Base-by-base conservation (phyloP, 2,329 filamentous ascomycete species). In the Trichoderma sp. region DNA sequence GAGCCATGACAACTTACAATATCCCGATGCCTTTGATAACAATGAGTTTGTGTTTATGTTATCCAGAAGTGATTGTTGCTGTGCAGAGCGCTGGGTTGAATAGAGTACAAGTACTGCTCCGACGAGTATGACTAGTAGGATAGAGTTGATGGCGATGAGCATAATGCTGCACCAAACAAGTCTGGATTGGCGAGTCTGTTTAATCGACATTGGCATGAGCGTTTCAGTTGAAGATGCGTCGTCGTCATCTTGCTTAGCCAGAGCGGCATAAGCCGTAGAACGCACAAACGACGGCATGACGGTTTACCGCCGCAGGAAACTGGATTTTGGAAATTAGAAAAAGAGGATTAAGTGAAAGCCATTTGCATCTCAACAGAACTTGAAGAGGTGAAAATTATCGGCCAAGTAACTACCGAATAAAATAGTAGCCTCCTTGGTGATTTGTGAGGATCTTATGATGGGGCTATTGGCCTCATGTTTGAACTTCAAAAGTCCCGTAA, bases 91-190 rank as follows among this genome's bases (percentile, higher is more conserved):
- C 54, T 56, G 54, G n/a, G 18, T 21, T 4, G 28, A 56, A 34
- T 11, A 56, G n/a, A 56, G 26, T 34, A 28, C 54, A 32, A 32
- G 28, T 4, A 34, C 54, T n/a, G 54, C 54, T 32, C 30, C 54
- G 2, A 56, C 26, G 11, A 56, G 30, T 30, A 56, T 56, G 28
- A 56, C 16, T 4, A 56, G 54, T 10, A 49, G 46, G 54, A 32
- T 34, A 16, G 54, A 56, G 54, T 56, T 56, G 28, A 56, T n/a
- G 11, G 54, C 54, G 16, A 56, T 56, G 54, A 56, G 54, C 18
- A 56, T 56, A 14, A 56, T 56, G 28, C 54, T 56, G 54, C 54
- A 56, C 54, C 54, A 56, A 28, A 56, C 18, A 34, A 56, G 54
- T 56, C 16, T 56, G 28, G 54, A 56, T 3, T 56, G 26, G 4